These are phyloP conservation scores for Verticillium albo-atrum DNA, from an alignment of 2,329 filamentous ascomycete genomes.

Conservation along the genomic window DNA sequence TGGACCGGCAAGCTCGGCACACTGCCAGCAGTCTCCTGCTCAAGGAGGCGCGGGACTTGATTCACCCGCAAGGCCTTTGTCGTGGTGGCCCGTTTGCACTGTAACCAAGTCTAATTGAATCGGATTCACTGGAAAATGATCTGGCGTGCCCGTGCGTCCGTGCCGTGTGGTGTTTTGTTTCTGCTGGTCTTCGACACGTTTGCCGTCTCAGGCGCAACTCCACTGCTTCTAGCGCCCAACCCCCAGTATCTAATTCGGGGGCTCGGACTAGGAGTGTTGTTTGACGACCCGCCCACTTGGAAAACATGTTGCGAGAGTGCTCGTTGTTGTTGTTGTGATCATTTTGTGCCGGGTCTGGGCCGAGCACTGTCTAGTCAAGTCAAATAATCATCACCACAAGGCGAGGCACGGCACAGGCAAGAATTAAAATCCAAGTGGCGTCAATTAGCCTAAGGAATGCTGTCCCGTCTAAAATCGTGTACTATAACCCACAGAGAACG, in stretches of 20 bases:
- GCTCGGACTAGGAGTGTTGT: background rate
- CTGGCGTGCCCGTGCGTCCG: background rate
- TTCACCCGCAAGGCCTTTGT: too few relatives aligned
- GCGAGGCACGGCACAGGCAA: background rate
- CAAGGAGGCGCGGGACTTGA: too few relatives aligned
- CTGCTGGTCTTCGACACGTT: background rate
- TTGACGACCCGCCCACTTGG: background rate
- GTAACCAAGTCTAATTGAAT: too few relatives aligned
- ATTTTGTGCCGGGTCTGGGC: background rate
- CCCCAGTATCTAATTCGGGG: background rate
- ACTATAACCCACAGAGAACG: conserved; percentile 9
- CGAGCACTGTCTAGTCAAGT: too few relatives aligned
- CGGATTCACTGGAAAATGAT: too few relatives aligned
- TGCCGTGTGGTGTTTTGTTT: background rate
- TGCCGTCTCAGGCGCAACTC: background rate
- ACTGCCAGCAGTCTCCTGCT: too few relatives aligned
- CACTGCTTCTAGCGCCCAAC: background rate
- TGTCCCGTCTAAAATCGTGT: conserved; percentile 6
- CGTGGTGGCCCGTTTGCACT: too few relatives aligned
- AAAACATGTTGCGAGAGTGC: background rate
- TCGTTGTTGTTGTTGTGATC: background rate
- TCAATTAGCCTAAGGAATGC: conserved; percentile 9
- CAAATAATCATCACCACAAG: background rate
- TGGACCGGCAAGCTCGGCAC: too few relatives aligned
- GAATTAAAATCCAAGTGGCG: conserved; percentile 9